Evolutionary conservation across 768 basidiomycete species (phyloP), one percentile per base, ranked within the genome.

Genomic region (Sutorius australiensis): DNA sequence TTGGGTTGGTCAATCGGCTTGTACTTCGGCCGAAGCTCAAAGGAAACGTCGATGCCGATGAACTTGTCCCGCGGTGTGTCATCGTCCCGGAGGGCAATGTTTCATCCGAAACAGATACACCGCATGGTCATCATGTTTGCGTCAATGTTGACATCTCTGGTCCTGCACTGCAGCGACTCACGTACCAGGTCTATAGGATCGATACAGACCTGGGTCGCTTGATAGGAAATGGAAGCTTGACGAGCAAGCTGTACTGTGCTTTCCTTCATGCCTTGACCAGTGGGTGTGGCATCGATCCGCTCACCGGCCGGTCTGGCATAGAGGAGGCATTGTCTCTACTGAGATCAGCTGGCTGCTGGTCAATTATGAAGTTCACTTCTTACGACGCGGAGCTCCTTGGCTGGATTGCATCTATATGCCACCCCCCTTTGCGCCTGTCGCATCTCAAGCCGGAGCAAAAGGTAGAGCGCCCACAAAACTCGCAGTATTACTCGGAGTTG

Each of bases 241-340:
- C 53, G 2, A 67, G 63, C 52, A 61, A 60, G 37, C 62, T 79
- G 8, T 77, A 68, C 50, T 67, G 66, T 42, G 65, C 72, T 3
- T 76, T 77, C 47, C 65, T 81, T 14, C 80, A 81, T 40, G 74
- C 76, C n/a, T 51, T 78, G 4, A 79, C 72, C 2, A 73, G 73
- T 17, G 69, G 73, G 42, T 70, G 70, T 42, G 60, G 74, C 14
- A 65, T 68, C 11, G 79, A 81, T 61, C 75, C 77, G 3, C 64
- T 81, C 17, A 76, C 73, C 0, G 57, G 59, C 16, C 71, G 72
- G 8, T 75, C 74, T 0, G 80, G 80, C 5, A 72, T 72, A 1
- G 72, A 77, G 37, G 71, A 79, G 41, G 78, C 78, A 0, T 58
- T 80, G n/a, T 57, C 65, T 42, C 60, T 73, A 40, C 61, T 81